phyloP scores from a whole-genome alignment of 192 early-diverging fungal species.

The Obelidium mucronatum region DNA sequence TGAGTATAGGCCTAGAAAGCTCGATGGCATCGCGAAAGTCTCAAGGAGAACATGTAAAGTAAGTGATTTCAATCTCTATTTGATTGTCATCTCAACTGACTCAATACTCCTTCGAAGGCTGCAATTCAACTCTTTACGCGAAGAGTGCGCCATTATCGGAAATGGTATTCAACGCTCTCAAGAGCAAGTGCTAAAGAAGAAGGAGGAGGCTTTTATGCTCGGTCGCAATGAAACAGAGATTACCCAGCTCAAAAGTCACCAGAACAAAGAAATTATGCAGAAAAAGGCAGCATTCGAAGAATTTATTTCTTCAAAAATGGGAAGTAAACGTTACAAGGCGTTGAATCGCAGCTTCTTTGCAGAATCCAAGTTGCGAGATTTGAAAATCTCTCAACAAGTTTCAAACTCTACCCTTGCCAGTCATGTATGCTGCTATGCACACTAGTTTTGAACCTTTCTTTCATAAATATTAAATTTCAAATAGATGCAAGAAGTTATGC shows the following conservation, averaged over 20 bases:
- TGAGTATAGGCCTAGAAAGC: too few relatives aligned
- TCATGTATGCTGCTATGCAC: too few relatives aligned
- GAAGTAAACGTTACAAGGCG: neutral
- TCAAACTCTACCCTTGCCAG: neutral
- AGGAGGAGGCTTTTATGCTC: constrained; percentile 33
- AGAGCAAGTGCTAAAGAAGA: constrained; percentile 31
- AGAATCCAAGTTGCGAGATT: neutral
- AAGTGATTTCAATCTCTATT: too few relatives aligned
- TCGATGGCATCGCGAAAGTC: too few relatives aligned
- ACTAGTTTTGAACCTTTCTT: too few relatives aligned
- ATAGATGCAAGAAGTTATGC: neutral
- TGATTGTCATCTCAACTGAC: too few relatives aligned
- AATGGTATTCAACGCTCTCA: too few relatives aligned
- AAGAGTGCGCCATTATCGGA: too few relatives aligned
- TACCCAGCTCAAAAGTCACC: neutral
- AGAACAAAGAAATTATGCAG: neutral
- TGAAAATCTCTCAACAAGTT: neutral
- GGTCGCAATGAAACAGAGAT: constrained; percentile 16
- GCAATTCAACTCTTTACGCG: too few relatives aligned
- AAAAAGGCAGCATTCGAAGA: neutral
- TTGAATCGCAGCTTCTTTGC: neutral
- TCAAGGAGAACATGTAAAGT: too few relatives aligned
- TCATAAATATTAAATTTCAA: too few relatives aligned
- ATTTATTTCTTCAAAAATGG: neutral
- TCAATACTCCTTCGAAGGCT: too few relatives aligned